Base-by-base conservation (phyloP, 805 yeast species). In the Metschnikowia henanensis region DNA sequence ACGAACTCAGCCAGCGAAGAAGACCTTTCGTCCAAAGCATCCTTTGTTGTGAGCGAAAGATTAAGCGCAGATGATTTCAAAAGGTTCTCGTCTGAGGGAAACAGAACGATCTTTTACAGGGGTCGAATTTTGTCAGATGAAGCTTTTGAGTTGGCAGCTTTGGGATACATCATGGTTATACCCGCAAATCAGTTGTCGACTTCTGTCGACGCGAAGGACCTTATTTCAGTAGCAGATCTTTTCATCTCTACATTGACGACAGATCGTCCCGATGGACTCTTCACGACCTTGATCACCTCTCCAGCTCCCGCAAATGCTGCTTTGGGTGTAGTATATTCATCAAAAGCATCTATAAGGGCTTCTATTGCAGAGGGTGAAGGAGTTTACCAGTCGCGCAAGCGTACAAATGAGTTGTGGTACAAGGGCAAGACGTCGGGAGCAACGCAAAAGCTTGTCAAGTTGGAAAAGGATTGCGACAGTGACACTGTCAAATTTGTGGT, bases 401-500 rank as follows among this genome's bases (percentile, higher is more conserved):
- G 76, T 41, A 58, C 59, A 17, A 82, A 88, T 49, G 98, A 95
- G 34, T 75, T 94, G 46, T 94, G 99, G 99, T 86, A 83, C 64
- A 94, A 94, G 65, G 99, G 99, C 23, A 84, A 85, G 43, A 87
- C 97, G 2, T 86, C 96, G n/a, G 99, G 99, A 17, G 95, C 96
- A 40, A 87, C 95, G 1, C 99, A 94, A 68, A 74, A 75, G 53
- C 73, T 94, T 37, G 53, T 85, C 19, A 67, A 74, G 34, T 63
- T 94, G 45, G 84, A 81, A 41, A 66, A 80, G 48, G 99, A 94
- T 68, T 94, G 99, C 66, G 99, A 94, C 66, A 81, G 86, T 35
- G 99, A 94, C 63, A 87, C 95, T 50, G 68, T 94, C 57, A 84
- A 87, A 68, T 88, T 92, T 60, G 76, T 84, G 17, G 99, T 94